phyloP scores from a whole-genome alignment of 805 yeast species.

The Candida fluviatilis region DNA sequence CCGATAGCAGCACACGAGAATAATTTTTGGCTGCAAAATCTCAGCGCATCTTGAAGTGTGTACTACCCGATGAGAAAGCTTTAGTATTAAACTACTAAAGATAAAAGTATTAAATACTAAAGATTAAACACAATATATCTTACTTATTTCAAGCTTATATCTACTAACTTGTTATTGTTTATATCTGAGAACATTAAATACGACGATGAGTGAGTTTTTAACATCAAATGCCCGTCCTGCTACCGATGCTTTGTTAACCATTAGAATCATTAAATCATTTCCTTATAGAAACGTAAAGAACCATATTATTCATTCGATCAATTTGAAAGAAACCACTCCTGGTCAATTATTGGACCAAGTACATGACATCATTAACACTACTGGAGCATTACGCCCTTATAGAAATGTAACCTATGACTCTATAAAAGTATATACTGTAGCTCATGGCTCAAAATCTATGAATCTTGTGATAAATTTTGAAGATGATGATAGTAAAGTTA shows the following conservation, averaged over 20 bases:
- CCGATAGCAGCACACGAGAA: too few species aligned
- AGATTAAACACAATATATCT: too few species aligned
- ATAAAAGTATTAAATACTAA: too few species aligned
- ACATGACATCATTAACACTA: slow-evolving; percentile 41
- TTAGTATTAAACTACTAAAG: too few species aligned
- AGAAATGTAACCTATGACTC: slow-evolving; percentile 72
- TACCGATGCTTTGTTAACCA: slow-evolving; percentile 71
- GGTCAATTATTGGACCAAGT: slow-evolving; percentile 55
- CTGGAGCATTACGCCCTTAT: slow-evolving; percentile 76
- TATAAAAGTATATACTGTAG: slow-evolving; percentile 85
- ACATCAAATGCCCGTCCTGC: slow-evolving; percentile 76
- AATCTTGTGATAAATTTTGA: slow-evolving; percentile 88
- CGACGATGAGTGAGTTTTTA: slow-evolving; percentile 57
- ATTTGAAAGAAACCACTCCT: slow-evolving; percentile 67
- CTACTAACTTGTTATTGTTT: too few species aligned
- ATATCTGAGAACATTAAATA: not conserved
- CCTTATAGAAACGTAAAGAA: slow-evolving; percentile 86
- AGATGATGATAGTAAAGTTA: slow-evolving; percentile 68
- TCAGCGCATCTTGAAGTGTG: too few species aligned
- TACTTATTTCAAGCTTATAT: too few species aligned
- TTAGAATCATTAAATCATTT: slow-evolving; percentile 86
- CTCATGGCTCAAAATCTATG: slow-evolving; percentile 92
- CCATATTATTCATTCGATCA: slow-evolving; percentile 62
- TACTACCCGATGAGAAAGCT: too few species aligned
- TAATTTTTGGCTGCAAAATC: too few species aligned